Evolutionary conservation across 2,329 filamentous ascomycete genomes (phyloP), one percentile per base, ranked within the genome.

Genomic region (Metarhizium humberi): DNA sequence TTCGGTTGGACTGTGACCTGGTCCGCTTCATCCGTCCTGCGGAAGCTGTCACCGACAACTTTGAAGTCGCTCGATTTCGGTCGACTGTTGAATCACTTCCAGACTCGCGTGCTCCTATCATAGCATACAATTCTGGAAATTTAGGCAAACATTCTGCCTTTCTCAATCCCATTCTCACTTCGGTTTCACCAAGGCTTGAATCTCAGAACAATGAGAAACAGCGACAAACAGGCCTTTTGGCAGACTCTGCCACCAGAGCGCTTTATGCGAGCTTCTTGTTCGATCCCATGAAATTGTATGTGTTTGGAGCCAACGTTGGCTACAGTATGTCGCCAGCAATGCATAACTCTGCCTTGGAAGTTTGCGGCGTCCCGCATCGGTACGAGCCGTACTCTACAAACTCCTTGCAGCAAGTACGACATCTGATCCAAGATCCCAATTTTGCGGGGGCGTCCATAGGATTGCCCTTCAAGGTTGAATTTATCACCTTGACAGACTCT

Each of bases 311-410:
- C 54, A 85, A 85, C 55, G 82, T 88, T 10, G 80, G 78, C 51
- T 88, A 88, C 71, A 90, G 85, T 65, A 68, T 91, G 55, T 90
- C 87, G 0, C 87, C 88, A 1, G 84, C 85, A 6, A 91, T 91
- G 86, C 87, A 92, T 66, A 88, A 84, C 54, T 77, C 84, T 6
- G 87, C 87, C 0, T 82, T 88, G 56, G 74, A 77, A 53, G 79
- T 78, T 1, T 87, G 82, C 60, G 87, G 87, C 0, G 81, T 91
- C 66, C 83, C 82, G 0, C 87, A 91, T 61, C 69, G 76, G 6
- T 90, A 89, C 64, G 71, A 75, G n/a, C 81, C 82, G 1, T 77
- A 82, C 55, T 85, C 87, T 51, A 83, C 84, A 5, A 71, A 76
- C 18, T 81, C 81, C 0, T 67, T 91, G 11, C 78, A 81, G 42